Evolutionary conservation across 1,139 yeast genomes (phyloP), one percentile per base, ranked within the genome.

Genomic region (Kodamaea anthophila): DNA sequence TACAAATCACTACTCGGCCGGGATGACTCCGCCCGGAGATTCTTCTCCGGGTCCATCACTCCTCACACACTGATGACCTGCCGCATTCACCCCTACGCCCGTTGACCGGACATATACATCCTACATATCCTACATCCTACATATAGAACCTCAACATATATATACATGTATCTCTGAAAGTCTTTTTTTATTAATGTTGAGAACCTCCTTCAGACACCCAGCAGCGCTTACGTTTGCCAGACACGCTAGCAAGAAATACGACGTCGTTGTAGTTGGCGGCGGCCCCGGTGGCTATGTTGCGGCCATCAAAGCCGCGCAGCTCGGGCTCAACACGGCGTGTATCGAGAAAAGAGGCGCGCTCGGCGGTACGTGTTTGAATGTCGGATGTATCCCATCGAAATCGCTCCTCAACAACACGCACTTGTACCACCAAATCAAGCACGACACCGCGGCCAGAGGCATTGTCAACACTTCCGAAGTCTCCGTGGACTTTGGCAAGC

Each of bases 211-310:
- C 28, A 37, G 34, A 30, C 37, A 37, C 24, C 31, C 34, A 20
- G 19, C 12, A 21, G 37, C 39, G 9, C 38, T 41, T 29, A 60
- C 56, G 40, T 61, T 61, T 42, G 55, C 58, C 35, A 60, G 70
- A 55, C 56, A 42, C 39, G 60, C 57, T 30, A 60, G 68, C 38
- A 51, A 54, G 38, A 63, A 84, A 57, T 93, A 85, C 56, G 98
- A 91, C 52, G 77, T 88, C 36, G 94, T 88, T 34, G 86, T 93
- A 46, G 83, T 93, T 53, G 99, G 99, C 46, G 98, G 96, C 50
- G 99, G 99, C 36, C 99, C 99, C 43, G 99, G 97, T 60, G 99
- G 99, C 41, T 84, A 84, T 54, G 94, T 93, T 45, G 97, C 97
- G 35, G 98, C 99, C 52, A 93, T 93, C 58, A 88, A 86, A 63